Evolutionary conservation across 2,329 filamentous ascomycete genomes (phyloP).

Genomic region (Aureobasidium sp.): DNA sequence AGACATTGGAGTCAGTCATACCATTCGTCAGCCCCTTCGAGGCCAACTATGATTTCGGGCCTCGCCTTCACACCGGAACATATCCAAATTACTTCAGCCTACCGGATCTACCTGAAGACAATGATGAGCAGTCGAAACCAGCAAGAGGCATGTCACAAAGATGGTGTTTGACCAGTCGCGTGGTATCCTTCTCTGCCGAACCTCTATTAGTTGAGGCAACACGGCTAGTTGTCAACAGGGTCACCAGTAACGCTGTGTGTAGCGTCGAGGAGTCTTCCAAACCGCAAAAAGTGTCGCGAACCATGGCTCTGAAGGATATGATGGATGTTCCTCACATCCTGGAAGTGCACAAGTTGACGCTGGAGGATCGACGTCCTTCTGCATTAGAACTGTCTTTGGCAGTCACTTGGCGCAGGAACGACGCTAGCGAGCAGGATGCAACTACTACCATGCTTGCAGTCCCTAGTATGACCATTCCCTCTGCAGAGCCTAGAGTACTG

Average conservation of each 20-base stretch:
- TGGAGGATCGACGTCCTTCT: constrained; percentile 74
- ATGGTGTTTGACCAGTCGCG: constrained; percentile 66
- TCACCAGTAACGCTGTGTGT: constrained; percentile 57
- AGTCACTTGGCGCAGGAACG: constrained; percentile 65
- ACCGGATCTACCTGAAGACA: constrained; percentile 27
- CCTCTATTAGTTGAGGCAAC: constrained; percentile 55
- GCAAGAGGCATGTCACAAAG: constrained; percentile 61
- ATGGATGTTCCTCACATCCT: constrained; percentile 66
- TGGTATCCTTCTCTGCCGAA: constrained; percentile 68
- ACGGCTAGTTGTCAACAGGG: constrained; percentile 51
- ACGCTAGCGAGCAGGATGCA: constrained; percentile 21
- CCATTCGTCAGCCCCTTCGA: constrained; percentile 78
- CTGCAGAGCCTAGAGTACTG: constrained; percentile 79
- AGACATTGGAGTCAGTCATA: constrained; percentile 60
- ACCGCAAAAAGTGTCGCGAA: neutral
- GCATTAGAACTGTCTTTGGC: constrained; percentile 66
- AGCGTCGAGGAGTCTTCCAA: constrained; percentile 3
- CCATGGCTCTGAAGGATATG: constrained; percentile 3
- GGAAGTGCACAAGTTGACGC: constrained; percentile 62
- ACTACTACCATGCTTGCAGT: constrained; percentile 63
- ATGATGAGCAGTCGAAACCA: neutral
- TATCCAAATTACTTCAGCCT: constrained; percentile 85
- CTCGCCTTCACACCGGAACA: constrained; percentile 63
- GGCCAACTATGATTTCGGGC: constrained; percentile 79
- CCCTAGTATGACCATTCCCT: constrained; percentile 71